Evolutionary conservation across 2,329 filamentous ascomycete genomes (phyloP).

Genomic region (Cercospora nicotianae): DNA sequence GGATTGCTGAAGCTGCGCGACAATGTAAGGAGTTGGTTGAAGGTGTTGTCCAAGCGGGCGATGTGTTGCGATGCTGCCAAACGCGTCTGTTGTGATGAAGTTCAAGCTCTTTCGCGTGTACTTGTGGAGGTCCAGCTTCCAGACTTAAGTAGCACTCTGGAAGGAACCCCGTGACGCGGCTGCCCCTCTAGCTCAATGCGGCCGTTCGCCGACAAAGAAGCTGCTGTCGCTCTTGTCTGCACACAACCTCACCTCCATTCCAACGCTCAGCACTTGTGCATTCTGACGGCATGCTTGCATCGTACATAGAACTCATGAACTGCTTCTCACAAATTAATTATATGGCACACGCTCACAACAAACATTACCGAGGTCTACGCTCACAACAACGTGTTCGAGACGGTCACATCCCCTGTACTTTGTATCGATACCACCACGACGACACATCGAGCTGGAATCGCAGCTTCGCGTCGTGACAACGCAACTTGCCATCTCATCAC

Average conservation of each 20-base stretch:
- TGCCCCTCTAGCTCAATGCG: too few relatives aligned
- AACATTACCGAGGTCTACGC: too few relatives aligned
- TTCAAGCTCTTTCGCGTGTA: neutral
- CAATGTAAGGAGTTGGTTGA: neutral
- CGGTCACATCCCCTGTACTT: neutral
- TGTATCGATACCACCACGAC: neutral
- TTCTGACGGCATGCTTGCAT: neutral
- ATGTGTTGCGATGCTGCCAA: neutral
- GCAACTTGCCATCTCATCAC: neutral
- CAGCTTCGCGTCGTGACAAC: neutral
- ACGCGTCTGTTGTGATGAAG: conserved; percentile 1
- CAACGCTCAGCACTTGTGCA: neutral
- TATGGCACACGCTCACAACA: too few relatives aligned
- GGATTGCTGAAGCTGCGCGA: neutral
- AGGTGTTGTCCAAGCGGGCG: neutral
- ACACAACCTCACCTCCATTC: neutral
- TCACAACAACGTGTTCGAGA: too few relatives aligned
- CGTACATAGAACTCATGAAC: too few relatives aligned
- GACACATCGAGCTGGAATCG: neutral
- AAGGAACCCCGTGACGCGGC: too few relatives aligned
- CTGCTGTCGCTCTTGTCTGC: neutral
- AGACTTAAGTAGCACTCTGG: neutral
- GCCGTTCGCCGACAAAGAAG: too few relatives aligned
- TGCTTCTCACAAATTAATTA: too few relatives aligned
- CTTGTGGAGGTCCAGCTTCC: neutral